A percentile compares a stretch with the other conserved stretches of the same genome.
Conservation (phyloP, 2,329 filamentous ascomycete species). For the Rhynchosporium secalis region DNA sequence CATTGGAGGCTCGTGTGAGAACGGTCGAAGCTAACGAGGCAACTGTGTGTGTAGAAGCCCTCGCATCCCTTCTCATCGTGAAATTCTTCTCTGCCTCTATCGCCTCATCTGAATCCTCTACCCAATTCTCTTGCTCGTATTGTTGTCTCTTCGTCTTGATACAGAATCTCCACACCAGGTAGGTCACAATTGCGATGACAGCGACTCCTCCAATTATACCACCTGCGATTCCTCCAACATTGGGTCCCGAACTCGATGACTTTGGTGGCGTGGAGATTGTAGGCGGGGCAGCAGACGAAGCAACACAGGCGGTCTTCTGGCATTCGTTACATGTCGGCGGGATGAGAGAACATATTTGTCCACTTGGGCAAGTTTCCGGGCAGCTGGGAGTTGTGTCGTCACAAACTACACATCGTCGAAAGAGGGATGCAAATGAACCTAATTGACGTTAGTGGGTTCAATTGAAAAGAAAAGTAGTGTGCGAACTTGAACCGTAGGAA, state of each 20-base stretch:
- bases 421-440: slow-evolving; percentile 43
- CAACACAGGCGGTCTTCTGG: slow-evolving; percentile 56
- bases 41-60: slow-evolving; percentile 81
- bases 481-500: slow-evolving; percentile 26
- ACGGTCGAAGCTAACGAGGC: slow-evolving; percentile 94
- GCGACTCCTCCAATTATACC: slow-evolving; percentile 84
- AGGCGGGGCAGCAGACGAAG: slow-evolving; percentile 36
- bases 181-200: slow-evolving; percentile 72
- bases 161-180: slow-evolving; percentile 84
- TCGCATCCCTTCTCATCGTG: slow-evolving; percentile 56
- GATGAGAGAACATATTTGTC: slow-evolving; percentile 59
- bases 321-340: slow-evolving; percentile 61
- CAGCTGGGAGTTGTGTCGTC: slow-evolving; percentile 53
- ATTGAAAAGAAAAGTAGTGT: not conserved
- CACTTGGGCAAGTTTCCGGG: slow-evolving; percentile 52
- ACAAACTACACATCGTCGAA: slow-evolving; percentile 62
- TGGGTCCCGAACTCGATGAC: slow-evolving; percentile 53
- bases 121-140: slow-evolving; percentile 60
- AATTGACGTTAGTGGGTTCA: slow-evolving; percentile 17
- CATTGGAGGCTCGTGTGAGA: slow-evolving; percentile 92
- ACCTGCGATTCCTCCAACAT: slow-evolving; percentile 83
- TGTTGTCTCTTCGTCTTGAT: slow-evolving; percentile 76
- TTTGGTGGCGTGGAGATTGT: slow-evolving; percentile 37
- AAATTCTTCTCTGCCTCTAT: slow-evolving; percentile 55
- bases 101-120: slow-evolving; percentile 51